Conservation (phyloP, 75 land plant genomes). For the Selaginella moellendorffii region DNA sequence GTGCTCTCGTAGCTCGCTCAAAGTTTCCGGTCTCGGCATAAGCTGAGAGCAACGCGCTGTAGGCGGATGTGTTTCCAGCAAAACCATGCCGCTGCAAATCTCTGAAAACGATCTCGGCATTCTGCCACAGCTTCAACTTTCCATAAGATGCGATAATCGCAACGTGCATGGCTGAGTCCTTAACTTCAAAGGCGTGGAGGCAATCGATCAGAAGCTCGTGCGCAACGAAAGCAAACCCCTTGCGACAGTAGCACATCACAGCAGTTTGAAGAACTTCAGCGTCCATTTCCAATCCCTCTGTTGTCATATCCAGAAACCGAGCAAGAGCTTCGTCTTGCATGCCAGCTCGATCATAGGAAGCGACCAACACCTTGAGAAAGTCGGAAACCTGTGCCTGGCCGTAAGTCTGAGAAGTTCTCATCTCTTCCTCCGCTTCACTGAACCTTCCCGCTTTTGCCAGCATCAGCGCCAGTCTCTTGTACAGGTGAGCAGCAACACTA, state of each 20-base stretch:
- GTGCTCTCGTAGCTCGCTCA: slow-evolving; percentile 51
- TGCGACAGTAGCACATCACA: slow-evolving; percentile 32
- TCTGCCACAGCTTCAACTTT: slow-evolving; percentile 41
- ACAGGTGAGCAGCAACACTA: slow-evolving; percentile 11
- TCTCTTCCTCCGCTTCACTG: slow-evolving; percentile 47
- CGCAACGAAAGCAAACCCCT: slow-evolving; percentile 54
- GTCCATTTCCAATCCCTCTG: slow-evolving; percentile 26
- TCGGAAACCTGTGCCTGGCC: not conserved
- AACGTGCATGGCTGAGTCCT: slow-evolving; percentile 25
- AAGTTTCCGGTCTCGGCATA: slow-evolving; percentile 65
- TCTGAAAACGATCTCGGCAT: slow-evolving; percentile 55
- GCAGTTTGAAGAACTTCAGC: slow-evolving; percentile 26
- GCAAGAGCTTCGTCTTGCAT: slow-evolving; percentile 36
- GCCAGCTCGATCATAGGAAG: slow-evolving; percentile 35
- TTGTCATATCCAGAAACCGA: slow-evolving; percentile 42
- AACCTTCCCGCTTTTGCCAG: slow-evolving; percentile 33
- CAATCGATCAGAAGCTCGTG: slow-evolving; percentile 30
- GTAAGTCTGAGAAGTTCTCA: slow-evolving; percentile 15
- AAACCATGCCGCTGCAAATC: slow-evolving; percentile 21
- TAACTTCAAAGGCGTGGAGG: slow-evolving; percentile 11
- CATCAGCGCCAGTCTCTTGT: slow-evolving; percentile 35
- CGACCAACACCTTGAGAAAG: slow-evolving; percentile 40
- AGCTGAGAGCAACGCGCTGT: slow-evolving; percentile 62
- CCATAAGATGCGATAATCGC: slow-evolving; percentile 50
- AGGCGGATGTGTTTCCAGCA: slow-evolving; percentile 38